Percentiles rank a stretch among this genome's conserved stretches.
Conservation (phyloP, 2,329 filamentous ascomycete species). For the Nemania bipapillata region DNA sequence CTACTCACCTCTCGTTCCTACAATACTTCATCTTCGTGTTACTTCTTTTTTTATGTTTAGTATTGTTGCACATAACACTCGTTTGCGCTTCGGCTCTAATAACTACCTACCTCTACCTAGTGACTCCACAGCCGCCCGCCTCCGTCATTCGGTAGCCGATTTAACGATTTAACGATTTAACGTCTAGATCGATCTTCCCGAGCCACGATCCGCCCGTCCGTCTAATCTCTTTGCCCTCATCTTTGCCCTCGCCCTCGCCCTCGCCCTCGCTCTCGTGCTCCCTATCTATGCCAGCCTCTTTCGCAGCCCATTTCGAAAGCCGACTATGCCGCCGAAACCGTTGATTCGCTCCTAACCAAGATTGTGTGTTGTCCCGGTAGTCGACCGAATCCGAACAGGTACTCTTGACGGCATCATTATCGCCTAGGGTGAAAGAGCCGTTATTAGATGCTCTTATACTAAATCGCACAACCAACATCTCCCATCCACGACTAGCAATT, state of each 20-base stretch:
- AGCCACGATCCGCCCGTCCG: slow-evolving; percentile 25
- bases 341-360: slow-evolving; percentile 44
- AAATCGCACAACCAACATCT: slow-evolving; percentile 9
- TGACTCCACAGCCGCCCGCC: slow-evolving; percentile 26
- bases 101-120: no score
- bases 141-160: slow-evolving; percentile 30
- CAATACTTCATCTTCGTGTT: background rate
- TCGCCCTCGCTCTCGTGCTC: background rate
- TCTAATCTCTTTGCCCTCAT: slow-evolving; percentile 18
- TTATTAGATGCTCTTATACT: slow-evolving; percentile 17
- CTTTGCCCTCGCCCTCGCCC: background rate
- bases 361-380: slow-evolving; percentile 36
- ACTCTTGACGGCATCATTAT: background rate
- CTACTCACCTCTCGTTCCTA: background rate
- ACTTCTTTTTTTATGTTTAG: background rate
- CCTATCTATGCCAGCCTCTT: slow-evolving; percentile 42
- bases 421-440: background rate
- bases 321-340: slow-evolving; percentile 49
- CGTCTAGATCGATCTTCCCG: slow-evolving; percentile 23
- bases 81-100: slow-evolving; percentile 33
- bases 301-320: slow-evolving; percentile 35
- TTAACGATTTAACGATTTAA: background rate
- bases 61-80: slow-evolving; percentile 19
- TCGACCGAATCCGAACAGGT: slow-evolving; percentile 12
- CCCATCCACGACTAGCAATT: slow-evolving; percentile 33